Base-by-base conservation (phyloP, 139 green algal species). In the Chlamydomonas sphaeroides region DNA sequence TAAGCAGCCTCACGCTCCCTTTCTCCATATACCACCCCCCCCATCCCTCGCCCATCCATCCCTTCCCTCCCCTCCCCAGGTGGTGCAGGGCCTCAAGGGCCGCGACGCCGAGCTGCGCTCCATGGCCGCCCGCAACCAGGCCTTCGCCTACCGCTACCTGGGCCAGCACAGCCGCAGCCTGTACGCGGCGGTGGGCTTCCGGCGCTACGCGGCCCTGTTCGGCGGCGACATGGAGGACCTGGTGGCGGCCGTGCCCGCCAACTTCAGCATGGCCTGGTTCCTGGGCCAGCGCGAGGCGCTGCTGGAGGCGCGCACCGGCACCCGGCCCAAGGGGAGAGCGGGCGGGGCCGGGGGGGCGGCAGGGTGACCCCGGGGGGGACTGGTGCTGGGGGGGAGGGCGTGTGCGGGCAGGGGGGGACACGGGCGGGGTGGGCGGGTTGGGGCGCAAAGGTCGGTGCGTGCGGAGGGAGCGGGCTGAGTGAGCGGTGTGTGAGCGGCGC, bases 231-330 rank as follows among this genome's bases (percentile, higher is more conserved):
- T 87, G 65, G 53, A 78, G 20, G 39, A 41, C 3, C 65, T 87
- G 26, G 14, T 87, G 14, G 15, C 11, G 62, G 20, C 39, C 5
- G 30, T 87, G 6, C 71, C 71, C 1, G 42, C 71, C 5, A 23
- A 71, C 15, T 73, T 83, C 63, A 83, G 45, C 32, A 65, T 83
- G 62, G 23, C 42, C 0, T 83, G 76, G 76, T 83, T 83, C 42
- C 59, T 85, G 68, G 17, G 51, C 41, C 39, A 59, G 49, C 45
- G 66, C 11, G n/a, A 15, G n/a, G 51, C 65, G 65, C 51, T 78
- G 51, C 1, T 63, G 2, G 72, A 30, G 41, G 45, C 45, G 45
- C n/a, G n/a, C n/a, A n/a, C n/a, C n/a, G n/a, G n/a, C n/a, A n/a
- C n/a, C n/a, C n/a, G n/a, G n/a, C n/a, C n/a, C n/a, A n/a, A n/a